Conservation (phyloP, 73 alveolate genomes). For the Diophrys appendiculata region DNA sequence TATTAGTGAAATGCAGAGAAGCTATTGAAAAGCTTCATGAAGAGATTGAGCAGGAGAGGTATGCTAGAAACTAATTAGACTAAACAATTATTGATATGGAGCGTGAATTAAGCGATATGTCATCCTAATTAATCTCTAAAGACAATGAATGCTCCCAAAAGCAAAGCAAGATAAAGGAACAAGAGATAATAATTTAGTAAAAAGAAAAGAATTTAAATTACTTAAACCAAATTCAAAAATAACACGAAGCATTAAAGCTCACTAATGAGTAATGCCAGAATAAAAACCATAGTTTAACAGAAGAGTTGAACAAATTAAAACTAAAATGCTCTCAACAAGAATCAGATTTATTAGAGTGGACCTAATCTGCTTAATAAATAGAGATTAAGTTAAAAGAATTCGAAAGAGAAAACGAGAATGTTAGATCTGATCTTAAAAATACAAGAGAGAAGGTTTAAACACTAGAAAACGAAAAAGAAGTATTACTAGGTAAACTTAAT, state of each 20-base stretch:
- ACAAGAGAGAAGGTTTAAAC: background rate
- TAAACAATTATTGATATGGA: constrained; percentile 7
- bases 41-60: constrained; percentile 68
- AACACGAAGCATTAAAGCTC: background rate
- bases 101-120: no score
- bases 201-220: background rate
- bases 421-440: background rate
- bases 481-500: background rate
- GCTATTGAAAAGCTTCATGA: constrained; percentile 67
- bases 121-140: no score
- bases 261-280: background rate
- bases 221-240: background rate
- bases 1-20: constrained; percentile 72
- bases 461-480: background rate
- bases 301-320: background rate
- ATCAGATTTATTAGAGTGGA: background rate
- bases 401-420: constrained; percentile 6
- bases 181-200: background rate
- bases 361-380: background rate
- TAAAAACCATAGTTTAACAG: background rate
- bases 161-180: no score
- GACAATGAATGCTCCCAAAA: no score
- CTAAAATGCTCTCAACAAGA: background rate
- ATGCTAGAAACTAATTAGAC: constrained; percentile 19
- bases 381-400: background rate